A percentile compares a stretch with the other conserved stretches of the same genome.
phyloP scores from a whole-genome alignment of 2,329 filamentous ascomycete species.

The Bimuria novae-zelandiae region DNA sequence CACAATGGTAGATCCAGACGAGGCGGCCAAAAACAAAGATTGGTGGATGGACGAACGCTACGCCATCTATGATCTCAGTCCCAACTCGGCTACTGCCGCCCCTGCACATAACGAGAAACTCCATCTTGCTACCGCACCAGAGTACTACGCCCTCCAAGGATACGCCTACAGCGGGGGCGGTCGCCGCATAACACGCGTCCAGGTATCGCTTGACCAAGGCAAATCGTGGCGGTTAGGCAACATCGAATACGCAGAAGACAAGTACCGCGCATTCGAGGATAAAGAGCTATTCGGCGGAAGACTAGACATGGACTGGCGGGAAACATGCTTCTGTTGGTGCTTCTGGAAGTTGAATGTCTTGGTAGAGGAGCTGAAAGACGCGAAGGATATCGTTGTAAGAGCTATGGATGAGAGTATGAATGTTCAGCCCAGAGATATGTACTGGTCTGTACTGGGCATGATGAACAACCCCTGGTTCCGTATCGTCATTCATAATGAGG shows the following conservation, averaged over 20 bases:
- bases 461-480: constrained; percentile 98
- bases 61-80: constrained; percentile 88
- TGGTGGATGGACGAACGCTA: constrained; percentile 91
- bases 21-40: constrained; percentile 71
- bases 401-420: constrained; percentile 92
- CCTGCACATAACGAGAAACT: constrained; percentile 78
- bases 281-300: constrained; percentile 74
- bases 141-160: constrained; percentile 70
- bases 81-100: constrained; percentile 80
- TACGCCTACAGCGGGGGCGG: constrained; percentile 92
- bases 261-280: constrained; percentile 70
- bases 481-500: constrained; percentile 73
- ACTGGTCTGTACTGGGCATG: constrained; percentile 94
- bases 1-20: constrained; percentile 82
- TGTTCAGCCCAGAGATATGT: constrained; percentile 88
- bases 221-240: constrained; percentile 77
- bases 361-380: constrained; percentile 62
- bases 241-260: constrained; percentile 83
- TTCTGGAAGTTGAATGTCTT: constrained; percentile 81
- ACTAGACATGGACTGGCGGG: constrained; percentile 80
- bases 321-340: constrained; percentile 87
- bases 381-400: constrained; percentile 77
- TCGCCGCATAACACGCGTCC: constrained; percentile 78
- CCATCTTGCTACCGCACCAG: constrained; percentile 51
- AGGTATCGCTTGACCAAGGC: constrained; percentile 82